Evolutionary conservation across 2,329 filamentous ascomycete genomes (phyloP).

Genomic region (Exophiala aquamarina): DNA sequence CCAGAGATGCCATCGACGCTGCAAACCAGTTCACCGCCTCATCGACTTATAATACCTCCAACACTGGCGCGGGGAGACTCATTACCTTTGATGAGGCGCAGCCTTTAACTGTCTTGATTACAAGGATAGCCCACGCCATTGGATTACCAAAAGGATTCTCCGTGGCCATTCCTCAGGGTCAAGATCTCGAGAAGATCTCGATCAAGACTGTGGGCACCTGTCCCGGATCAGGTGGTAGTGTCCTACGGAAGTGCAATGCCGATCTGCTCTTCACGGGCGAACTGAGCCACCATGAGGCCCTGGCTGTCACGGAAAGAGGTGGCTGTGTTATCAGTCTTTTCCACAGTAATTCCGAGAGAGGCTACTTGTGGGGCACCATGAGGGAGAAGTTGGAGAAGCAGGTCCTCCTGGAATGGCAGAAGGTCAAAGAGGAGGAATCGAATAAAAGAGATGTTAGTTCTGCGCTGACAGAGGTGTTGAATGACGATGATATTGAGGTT

Average conservation of each 20-base stretch:
- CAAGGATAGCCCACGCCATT: slow-evolving; percentile 60
- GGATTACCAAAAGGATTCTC: slow-evolving; percentile 67
- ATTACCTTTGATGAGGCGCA: slow-evolving; percentile 56
- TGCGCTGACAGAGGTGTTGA: slow-evolving; percentile 48
- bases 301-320: slow-evolving; percentile 81
- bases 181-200: slow-evolving; percentile 52
- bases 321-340: slow-evolving; percentile 81
- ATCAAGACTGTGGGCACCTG: slow-evolving; percentile 79
- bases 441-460: slow-evolving; percentile 35
- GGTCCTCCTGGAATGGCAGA: slow-evolving; percentile 58
- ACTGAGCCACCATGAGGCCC: slow-evolving; percentile 87
- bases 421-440: slow-evolving; percentile 43
- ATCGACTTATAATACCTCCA: slow-evolving; percentile 38
- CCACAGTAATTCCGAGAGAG: slow-evolving; percentile 89
- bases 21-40: slow-evolving; percentile 29
- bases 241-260: slow-evolving; percentile 53
- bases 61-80: slow-evolving; percentile 62
- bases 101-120: slow-evolving; percentile 58
- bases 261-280: slow-evolving; percentile 90
- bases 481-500: slow-evolving; percentile 61
- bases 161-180: slow-evolving; percentile 62
- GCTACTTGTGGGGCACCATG: slow-evolving; percentile 73
- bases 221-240: slow-evolving; percentile 79
- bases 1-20: slow-evolving; percentile 34
- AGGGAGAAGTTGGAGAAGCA: slow-evolving; percentile 61